A percentile compares a stretch with the other conserved stretches of the same genome.
Conservation (phyloP, 768 basidiomycete genomes). For the Galerina sulciceps region DNA sequence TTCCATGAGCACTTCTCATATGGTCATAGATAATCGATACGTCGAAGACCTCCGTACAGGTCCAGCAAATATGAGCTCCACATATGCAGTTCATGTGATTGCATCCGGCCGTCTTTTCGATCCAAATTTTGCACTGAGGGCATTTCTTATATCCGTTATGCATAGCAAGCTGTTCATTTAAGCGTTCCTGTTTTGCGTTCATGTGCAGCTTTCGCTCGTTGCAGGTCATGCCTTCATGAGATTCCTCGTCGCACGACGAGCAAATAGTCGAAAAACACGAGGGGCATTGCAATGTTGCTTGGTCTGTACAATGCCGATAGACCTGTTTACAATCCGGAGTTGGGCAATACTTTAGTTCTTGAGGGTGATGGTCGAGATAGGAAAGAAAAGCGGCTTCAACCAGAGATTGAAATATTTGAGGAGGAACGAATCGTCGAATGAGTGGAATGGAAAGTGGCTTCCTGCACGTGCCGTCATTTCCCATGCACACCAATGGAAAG, state of each 20-base stretch:
- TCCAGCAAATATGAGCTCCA: conserved; percentile 59
- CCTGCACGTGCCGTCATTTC: conserved; percentile 58
- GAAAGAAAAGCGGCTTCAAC: conserved; percentile 57
- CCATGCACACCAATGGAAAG: conserved; percentile 72
- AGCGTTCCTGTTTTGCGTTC: conserved; percentile 44
- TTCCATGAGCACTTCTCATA: conserved; percentile 32
- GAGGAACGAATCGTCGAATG: conserved; percentile 54
- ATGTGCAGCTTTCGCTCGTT: conserved; percentile 36
- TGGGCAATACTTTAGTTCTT: conserved; percentile 67
- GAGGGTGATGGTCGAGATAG: conserved; percentile 57
- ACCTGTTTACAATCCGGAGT: conserved; percentile 76
- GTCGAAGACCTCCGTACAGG: conserved; percentile 48
- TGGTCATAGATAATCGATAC: conserved; percentile 32
- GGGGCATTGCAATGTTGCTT: conserved; percentile 47
- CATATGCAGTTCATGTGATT: conserved; percentile 59
- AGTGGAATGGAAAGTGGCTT: conserved; percentile 55
- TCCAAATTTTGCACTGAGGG: conserved; percentile 45
- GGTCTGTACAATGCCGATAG: conserved; percentile 43
- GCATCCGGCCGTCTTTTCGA: conserved; percentile 57
- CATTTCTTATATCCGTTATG: conserved; percentile 50
- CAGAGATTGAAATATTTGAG: conserved; percentile 53
- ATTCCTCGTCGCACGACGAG: conserved; percentile 49
- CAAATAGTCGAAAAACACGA: conserved; percentile 57
- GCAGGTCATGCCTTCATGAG: conserved; percentile 58
- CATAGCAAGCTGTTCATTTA: conserved; percentile 45